Evolutionary conservation across 495 filamentous ascomycete genomes (phyloP).

Genomic region (Xylaria sp.): DNA sequence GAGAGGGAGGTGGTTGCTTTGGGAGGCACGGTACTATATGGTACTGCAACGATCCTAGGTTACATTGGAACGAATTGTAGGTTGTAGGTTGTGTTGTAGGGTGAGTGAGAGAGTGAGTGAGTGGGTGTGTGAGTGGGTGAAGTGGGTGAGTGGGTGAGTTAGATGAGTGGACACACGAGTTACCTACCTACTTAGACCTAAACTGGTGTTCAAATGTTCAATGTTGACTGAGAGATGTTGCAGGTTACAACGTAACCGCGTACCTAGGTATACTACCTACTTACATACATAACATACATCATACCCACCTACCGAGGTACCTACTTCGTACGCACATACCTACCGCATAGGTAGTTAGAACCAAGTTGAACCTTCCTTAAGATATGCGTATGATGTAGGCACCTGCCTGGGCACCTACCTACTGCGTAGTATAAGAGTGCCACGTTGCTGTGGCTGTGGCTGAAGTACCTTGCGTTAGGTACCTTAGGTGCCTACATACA

Average conservation of each 20-base stretch:
- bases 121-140: background rate
- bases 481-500: background rate
- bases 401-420: too few relatives aligned
- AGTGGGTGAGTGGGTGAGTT: background rate
- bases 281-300: too few relatives aligned
- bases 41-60: slow-evolving; percentile 1
- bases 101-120: background rate
- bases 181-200: background rate
- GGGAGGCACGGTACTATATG: background rate
- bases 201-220: too few relatives aligned
- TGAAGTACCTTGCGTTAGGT: background rate
- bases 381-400: too few relatives aligned
- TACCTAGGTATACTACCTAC: too few relatives aligned
- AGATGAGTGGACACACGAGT: background rate
- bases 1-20: background rate
- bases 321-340: too few relatives aligned
- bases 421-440: background rate
- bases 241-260: too few relatives aligned
- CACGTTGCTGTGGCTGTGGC: slow-evolving; percentile 23
- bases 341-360: too few relatives aligned
- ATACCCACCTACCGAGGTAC: too few relatives aligned
- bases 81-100: background rate
- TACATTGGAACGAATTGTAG: background rate
- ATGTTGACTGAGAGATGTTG: background rate
- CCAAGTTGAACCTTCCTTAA: too few relatives aligned